Evolutionary conservation across 2,329 filamentous ascomycete genomes (phyloP).

Genomic region (Scleromitrula shiraiana): DNA sequence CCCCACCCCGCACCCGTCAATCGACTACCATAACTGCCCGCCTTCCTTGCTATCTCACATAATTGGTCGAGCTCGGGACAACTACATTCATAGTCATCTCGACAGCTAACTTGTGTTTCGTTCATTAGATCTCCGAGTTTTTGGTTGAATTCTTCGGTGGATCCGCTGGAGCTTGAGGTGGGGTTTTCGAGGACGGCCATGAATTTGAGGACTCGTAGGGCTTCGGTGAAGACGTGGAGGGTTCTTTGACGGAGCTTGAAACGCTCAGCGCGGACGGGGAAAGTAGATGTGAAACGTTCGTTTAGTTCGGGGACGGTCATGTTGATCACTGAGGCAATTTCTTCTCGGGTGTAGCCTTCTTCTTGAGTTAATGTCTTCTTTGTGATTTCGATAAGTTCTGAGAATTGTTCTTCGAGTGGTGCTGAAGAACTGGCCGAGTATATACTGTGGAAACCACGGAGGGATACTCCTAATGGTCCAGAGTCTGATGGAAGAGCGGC

Average conservation of each 20-base stretch:
- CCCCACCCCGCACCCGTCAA: conserved; percentile 95
- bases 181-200: conserved; percentile 62
- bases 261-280: conserved; percentile 77
- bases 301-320: conserved; percentile 66
- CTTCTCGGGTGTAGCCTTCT: conserved; percentile 80
- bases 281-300: conserved; percentile 72
- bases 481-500: conserved; percentile 66
- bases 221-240: conserved; percentile 85
- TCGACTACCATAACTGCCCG: conserved; percentile 76
- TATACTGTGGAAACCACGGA: conserved; percentile 79
- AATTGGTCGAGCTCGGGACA: conserved; percentile 88
- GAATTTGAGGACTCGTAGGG: conserved; percentile 77
- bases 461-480: conserved; percentile 72
- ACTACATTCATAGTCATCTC: conserved; percentile 83
- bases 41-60: conserved; percentile 67
- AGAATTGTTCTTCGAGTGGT: conserved; percentile 56
- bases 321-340: conserved; percentile 66
- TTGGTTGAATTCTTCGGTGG: conserved; percentile 53
- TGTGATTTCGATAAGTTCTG: conserved; percentile 61
- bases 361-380: conserved; percentile 66
- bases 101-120: conserved; percentile 79
- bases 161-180: conserved; percentile 30
- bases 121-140: conserved; percentile 79
- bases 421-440: conserved; percentile 50
- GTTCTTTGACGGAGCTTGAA: conserved; percentile 87